Conservation (phyloP, 371 early-diverging fungal species). For the Apophysomyces trapeziformis region DNA sequence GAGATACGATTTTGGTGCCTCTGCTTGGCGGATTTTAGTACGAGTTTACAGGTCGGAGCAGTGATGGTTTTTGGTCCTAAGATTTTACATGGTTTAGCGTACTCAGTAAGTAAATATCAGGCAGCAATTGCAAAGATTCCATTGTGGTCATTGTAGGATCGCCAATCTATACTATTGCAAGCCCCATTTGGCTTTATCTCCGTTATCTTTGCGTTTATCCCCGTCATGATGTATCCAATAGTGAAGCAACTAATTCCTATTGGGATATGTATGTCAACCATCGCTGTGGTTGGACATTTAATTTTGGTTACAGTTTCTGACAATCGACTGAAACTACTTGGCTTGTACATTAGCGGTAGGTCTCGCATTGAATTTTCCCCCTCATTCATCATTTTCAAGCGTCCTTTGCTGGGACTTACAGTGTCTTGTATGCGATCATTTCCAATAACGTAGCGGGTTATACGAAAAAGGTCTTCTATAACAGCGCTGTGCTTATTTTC, state of each 20-base stretch:
- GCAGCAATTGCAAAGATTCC: neutral
- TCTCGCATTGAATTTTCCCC: neutral
- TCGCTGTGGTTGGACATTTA: conserved; percentile 32
- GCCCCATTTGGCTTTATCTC: conserved; percentile 29
- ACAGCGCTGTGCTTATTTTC: conserved; percentile 29
- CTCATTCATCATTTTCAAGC: conserved; percentile 13
- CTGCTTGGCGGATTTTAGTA: conserved; percentile 20
- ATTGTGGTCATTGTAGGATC: neutral
- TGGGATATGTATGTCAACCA: conserved; percentile 20
- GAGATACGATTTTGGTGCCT: conserved; percentile 41
- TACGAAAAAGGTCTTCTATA: conserved; percentile 42
- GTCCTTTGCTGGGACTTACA: conserved; percentile 31
- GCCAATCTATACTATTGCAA: conserved; percentile 38
- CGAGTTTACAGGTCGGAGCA: conserved; percentile 40
- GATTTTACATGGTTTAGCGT: conserved; percentile 38
- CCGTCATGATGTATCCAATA: conserved; percentile 24
- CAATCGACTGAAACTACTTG: conserved; percentile 30
- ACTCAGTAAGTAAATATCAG: conserved; percentile 30
- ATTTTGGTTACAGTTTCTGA: conserved; percentile 30
- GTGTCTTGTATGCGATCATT: conserved; percentile 31
- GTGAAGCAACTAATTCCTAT: conserved; percentile 23
- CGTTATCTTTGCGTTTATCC: conserved; percentile 20
- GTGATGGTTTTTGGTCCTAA: conserved; percentile 38
- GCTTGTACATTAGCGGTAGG: conserved; percentile 20
- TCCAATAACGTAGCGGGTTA: conserved; percentile 43